A percentile compares a stretch with the other conserved stretches of the same genome.
These are phyloP conservation scores for Myxozyma melibiosi DNA, from an alignment of 805 yeast species.

Conservation along the genomic window DNA sequence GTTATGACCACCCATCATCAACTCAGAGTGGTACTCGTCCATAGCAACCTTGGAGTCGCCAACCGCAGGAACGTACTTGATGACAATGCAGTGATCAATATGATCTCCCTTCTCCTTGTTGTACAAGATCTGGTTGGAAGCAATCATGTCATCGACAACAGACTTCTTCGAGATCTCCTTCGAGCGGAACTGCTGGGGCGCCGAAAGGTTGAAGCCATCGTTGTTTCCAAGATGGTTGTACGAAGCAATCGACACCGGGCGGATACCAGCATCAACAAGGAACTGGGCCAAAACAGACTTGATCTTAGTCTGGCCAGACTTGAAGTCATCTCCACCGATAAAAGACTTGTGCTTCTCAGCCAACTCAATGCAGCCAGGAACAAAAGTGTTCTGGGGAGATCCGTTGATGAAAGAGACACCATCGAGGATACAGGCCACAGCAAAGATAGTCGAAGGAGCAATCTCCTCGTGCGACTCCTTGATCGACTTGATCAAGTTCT, in stretches of 20 bases:
- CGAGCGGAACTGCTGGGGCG: slow-evolving; percentile 91
- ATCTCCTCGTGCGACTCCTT: slow-evolving; percentile 80
- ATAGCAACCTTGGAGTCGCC: slow-evolving; percentile 97
- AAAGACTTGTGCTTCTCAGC: slow-evolving; percentile 75
- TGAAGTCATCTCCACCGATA: slow-evolving; percentile 97
- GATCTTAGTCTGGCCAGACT: slow-evolving; percentile 93
- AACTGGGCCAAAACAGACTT: slow-evolving; percentile 97
- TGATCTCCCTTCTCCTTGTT: slow-evolving; percentile 73
- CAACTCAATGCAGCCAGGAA: slow-evolving; percentile 89
- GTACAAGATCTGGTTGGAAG: slow-evolving; percentile 80
- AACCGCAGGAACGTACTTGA: slow-evolving; percentile 90
- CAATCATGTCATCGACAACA: slow-evolving; percentile 92
- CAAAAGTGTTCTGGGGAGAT: slow-evolving; percentile 96
- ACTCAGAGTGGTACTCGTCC: slow-evolving; percentile 97
- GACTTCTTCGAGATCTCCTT: slow-evolving; percentile 93
- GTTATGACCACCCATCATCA: slow-evolving; percentile 97
- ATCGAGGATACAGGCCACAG: slow-evolving; percentile 89
- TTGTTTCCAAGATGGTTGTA: slow-evolving; percentile 96
- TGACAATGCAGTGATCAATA: slow-evolving; percentile 93
- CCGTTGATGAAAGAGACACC: slow-evolving; percentile 90
- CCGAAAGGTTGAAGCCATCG: slow-evolving; percentile 88
- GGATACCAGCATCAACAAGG: slow-evolving; percentile 95
- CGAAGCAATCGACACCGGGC: slow-evolving; percentile 91
- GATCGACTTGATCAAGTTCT: slow-evolving; percentile 70
- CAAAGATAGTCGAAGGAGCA: slow-evolving; percentile 91